Evolutionary conservation across 78 protist genomes (phyloP).

Genomic region (Monosiga brevicollis): DNA sequence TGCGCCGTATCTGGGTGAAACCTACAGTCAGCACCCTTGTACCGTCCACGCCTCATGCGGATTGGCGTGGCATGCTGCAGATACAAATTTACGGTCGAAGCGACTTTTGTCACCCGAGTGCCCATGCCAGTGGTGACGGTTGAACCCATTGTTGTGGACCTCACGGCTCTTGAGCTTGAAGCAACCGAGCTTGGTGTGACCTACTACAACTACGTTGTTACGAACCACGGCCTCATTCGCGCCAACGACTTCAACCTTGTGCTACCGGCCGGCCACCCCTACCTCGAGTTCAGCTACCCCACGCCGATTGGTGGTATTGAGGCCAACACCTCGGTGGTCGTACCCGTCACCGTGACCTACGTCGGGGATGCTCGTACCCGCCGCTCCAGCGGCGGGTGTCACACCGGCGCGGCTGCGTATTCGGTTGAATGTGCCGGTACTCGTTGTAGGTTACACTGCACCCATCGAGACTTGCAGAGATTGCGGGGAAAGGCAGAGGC

Average conservation of each 20-base stretch:
- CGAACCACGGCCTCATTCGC: constrained; percentile 1
- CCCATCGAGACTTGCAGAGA: not conserved
- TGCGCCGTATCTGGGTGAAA: too few relatives aligned
- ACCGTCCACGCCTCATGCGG: too few relatives aligned
- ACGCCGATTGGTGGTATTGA: not conserved
- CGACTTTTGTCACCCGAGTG: not conserved
- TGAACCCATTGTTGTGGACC: not conserved
- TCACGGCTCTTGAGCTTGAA: not conserved
- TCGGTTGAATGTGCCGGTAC: not conserved
- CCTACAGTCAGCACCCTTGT: too few relatives aligned
- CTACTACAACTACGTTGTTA: too few relatives aligned
- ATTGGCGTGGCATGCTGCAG: too few relatives aligned
- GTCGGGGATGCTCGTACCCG: not conserved
- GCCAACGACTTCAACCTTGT: not conserved
- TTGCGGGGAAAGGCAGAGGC: too few relatives aligned
- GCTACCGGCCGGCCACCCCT: not conserved
- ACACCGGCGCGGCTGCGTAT: not conserved
- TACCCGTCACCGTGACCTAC: not conserved
- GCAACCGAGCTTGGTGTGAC: not conserved
- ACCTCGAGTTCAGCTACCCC: not conserved
- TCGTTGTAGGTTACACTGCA: not conserved
- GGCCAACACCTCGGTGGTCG: not conserved
- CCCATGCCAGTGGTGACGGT: not conserved
- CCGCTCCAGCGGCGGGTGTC: not conserved
- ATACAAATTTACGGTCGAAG: not conserved